Base-by-base conservation (phyloP, 108 stramenopile species). In the Mayamaea pseudoterrestris region DNA sequence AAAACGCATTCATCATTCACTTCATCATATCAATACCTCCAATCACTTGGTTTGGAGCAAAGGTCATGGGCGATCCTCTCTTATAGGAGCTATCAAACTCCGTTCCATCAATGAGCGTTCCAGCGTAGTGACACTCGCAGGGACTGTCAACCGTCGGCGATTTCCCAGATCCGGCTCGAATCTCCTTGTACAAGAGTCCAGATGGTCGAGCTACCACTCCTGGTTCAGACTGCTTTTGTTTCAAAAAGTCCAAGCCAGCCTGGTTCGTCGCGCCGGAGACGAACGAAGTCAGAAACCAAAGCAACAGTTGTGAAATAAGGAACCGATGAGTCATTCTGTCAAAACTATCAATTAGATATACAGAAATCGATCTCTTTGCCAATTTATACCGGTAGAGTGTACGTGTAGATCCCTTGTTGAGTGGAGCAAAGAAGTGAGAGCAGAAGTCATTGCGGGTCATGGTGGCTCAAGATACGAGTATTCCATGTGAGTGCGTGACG, bases 11-110 rank as follows among this genome's bases (percentile, higher is more conserved):
- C 44, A 44, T 49, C 62, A 60, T 6, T 61, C 63, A 65, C 73
- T 77, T 37, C 80, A 77, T n/a, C n/a, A n/a, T n/a, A n/a, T n/a
- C n/a, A n/a, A n/a, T n/a, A n/a, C n/a, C n/a, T 42, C 71, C 70
- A 63, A 91, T 90, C 27, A 95, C 90, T 71, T 95, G 91, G 47
- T 87, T 84, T 13, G 94, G 94, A 14, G 89, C 89, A 28, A 54
- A 72, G 7, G 84, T 73, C 3, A 83, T 81, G 3, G 94, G 94
- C 4, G 43, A n/a, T 18, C 82, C 91, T 11, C 94, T 81, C 6
- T 80, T 68, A 47, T 93, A 91, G 34, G 69, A 70, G 16, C 74
- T 74, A 59, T 93, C 94, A 51, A 95, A 93, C 26, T 75, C 66
- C 11, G 81, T 83, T 3, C 94, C 94, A 69, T 90, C 82, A 30